Conservation (phyloP, 768 basidiomycete genomes). For the Lentinula sp. region DNA sequence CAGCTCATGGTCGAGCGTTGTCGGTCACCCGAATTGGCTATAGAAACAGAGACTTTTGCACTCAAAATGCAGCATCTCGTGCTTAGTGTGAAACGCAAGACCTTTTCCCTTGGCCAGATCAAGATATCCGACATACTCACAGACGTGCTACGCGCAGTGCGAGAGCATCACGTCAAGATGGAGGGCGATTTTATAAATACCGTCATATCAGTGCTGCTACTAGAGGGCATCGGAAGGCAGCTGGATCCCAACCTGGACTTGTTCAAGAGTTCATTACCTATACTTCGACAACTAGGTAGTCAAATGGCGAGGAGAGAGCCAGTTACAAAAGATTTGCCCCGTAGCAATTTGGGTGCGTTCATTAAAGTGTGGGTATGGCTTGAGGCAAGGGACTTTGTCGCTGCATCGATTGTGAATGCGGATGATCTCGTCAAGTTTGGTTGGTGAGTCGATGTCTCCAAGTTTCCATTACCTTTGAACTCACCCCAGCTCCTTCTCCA, state of each 20-base stretch:
- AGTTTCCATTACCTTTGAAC: not conserved
- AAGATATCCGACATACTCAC: slow-evolving; percentile 91
- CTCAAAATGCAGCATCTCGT: slow-evolving; percentile 97
- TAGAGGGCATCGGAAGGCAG: slow-evolving; percentile 95
- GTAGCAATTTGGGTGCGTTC: slow-evolving; percentile 75
- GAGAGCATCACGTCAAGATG: slow-evolving; percentile 95
- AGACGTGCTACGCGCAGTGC: slow-evolving; percentile 81
- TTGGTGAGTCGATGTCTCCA: slow-evolving; percentile 37
- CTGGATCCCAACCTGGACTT: slow-evolving; percentile 89
- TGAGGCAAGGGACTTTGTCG: slow-evolving; percentile 85
- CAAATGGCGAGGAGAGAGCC: slow-evolving; percentile 77
- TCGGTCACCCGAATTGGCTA: slow-evolving; percentile 80
- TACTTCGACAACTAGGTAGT: slow-evolving; percentile 83
- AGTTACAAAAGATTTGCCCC: slow-evolving; percentile 52
- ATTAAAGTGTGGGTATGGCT: slow-evolving; percentile 96
- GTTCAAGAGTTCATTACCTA: slow-evolving; percentile 93
- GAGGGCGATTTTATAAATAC: slow-evolving; percentile 99
- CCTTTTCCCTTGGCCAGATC: slow-evolving; percentile 95
- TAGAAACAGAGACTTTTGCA: slow-evolving; percentile 93
- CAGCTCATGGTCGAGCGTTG: slow-evolving; percentile 96
- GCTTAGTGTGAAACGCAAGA: slow-evolving; percentile 89
- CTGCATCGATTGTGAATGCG: slow-evolving; percentile 68
- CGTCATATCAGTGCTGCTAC: slow-evolving; percentile 84
- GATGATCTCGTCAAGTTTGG: slow-evolving; percentile 88
- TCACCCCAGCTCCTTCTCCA: slow-evolving; percentile 11